These are phyloP conservation scores for Colletotrichum chrysophilum DNA, from an alignment of 2,329 filamentous ascomycete genomes.

Conservation along the genomic window DNA sequence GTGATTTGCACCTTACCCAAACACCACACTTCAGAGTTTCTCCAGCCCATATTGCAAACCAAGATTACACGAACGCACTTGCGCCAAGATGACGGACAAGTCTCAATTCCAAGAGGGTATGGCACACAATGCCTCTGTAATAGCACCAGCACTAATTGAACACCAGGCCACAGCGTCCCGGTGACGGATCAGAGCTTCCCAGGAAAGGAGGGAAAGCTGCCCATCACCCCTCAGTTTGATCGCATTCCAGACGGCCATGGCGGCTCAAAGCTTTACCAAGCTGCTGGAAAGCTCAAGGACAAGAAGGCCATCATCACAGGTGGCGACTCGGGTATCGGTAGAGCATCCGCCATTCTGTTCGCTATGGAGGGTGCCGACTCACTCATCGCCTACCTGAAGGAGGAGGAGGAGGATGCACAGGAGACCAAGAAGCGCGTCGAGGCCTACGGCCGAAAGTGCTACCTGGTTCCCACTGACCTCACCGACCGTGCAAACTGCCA, in stretches of 20 bases:
- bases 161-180: constrained; percentile 41
- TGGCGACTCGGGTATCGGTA: constrained; percentile 80
- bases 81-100: constrained; percentile 7
- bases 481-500: constrained; percentile 71
- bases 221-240: constrained; percentile 63
- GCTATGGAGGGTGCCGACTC: constrained; percentile 81
- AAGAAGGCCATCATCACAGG: constrained; percentile 83
- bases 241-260: constrained; percentile 72
- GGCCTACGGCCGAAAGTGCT: constrained; percentile 67
- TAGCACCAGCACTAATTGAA: background rate
- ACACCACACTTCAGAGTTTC: background rate
- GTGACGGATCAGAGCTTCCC: constrained; percentile 47
- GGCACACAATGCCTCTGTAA: rapidly evolving
- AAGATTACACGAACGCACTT: background rate
- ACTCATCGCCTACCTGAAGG: constrained; percentile 75
- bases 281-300: constrained; percentile 76
- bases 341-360: constrained; percentile 76
- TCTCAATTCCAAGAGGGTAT: constrained; percentile 26
- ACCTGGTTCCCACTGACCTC: constrained; percentile 69
- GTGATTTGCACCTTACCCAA: background rate
- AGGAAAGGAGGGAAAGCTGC: constrained; percentile 53
- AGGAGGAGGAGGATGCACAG: constrained; percentile 78
- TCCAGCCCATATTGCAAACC: background rate
- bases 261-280: constrained; percentile 72
- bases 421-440: constrained; percentile 76